These are phyloP conservation scores for Aspergillus sclerotiicarbonarius DNA, from an alignment of 495 filamentous ascomycete genomes.

Conservation along the genomic window DNA sequence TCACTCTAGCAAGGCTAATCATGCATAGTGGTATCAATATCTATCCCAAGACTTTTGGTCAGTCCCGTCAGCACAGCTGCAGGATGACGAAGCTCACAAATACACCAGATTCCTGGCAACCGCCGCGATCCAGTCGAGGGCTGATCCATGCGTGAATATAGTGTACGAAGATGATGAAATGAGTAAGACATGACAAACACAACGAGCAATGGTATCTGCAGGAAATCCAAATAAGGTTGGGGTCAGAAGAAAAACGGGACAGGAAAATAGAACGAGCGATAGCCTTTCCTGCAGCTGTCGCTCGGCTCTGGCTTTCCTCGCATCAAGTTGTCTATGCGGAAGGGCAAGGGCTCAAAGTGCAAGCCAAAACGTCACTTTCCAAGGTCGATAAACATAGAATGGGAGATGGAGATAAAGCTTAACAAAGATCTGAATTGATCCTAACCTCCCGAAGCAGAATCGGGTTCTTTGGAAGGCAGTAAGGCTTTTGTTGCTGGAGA, in stretches of 20 bases:
- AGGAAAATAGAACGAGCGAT: background rate
- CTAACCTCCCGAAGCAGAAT: background rate
- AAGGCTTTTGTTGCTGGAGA: background rate
- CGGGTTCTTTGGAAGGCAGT: background rate
- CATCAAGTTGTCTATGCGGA: background rate
- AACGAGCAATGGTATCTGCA: background rate
- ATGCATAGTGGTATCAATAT: slow-evolving; percentile 5
- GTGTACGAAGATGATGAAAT: background rate
- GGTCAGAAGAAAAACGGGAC: too few species aligned
- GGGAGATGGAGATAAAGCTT: background rate
- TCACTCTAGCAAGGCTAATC: background rate
- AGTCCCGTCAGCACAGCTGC: slow-evolving; percentile 14
- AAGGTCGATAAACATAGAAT: background rate
- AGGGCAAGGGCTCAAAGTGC: background rate
- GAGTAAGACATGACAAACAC: background rate
- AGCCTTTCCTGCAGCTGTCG: background rate
- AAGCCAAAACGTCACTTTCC: background rate
- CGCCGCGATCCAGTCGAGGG: slow-evolving; percentile 3
- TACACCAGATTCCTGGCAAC: slow-evolving; percentile 3
- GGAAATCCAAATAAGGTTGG: background rate
- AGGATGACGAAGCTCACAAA: slow-evolving; percentile 1
- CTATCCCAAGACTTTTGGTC: background rate
- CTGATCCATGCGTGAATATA: background rate
- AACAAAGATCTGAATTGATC: background rate
- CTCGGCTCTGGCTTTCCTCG: background rate